Base-by-base conservation (phyloP, 306 rosid species). In the Prunus davidiana region DNA sequence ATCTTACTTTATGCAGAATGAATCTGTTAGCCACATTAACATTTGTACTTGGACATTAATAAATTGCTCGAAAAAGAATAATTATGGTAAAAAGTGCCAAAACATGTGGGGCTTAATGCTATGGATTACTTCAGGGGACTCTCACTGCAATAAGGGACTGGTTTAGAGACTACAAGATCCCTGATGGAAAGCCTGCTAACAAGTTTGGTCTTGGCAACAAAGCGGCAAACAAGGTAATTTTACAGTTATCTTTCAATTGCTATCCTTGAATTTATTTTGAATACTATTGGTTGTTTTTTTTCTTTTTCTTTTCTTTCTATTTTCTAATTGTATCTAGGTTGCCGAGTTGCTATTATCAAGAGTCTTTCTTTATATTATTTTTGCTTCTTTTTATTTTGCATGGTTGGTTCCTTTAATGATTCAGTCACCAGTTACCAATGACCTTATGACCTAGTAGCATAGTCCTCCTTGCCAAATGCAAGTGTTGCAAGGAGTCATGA, bases 101-200 rank as follows among this genome's bases (percentile, higher is more conserved):
- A 55, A 19, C 49, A 22, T 38, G 7, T 71, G 38, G 52, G 72
- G 67, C 63, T 80, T 83, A 76, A 86, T 78, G 57, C 55, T 62
- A 49, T 55, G 57, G 66, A 70, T 80, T 15, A 78, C 66, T 83
- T 83, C 83, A 93, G 98, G 96, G 98, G 25, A 93, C 97, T 60
- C 91, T 93, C 73, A 89, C 93, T 76, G 96, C 97, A 64, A 89
- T 93, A 56, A 89, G 97, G 81, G 87, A 93, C 72, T 93, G 98
- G 97, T 93, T 93, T 81, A 88, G 98, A 86, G 98, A 93, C 84
- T 93, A 93, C 87, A 93, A 93, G 90, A 88, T 89, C 76, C 98
- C 98, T 64, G 98, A 93, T 81, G 98, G 98, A 73, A 93, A 93
- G 82, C 97, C 97, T 69, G 98, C 98, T 65, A 93, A 93, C 87